Base-by-base conservation (phyloP, 129 eudicot genomes). In the Glebionis coronaria region DNA sequence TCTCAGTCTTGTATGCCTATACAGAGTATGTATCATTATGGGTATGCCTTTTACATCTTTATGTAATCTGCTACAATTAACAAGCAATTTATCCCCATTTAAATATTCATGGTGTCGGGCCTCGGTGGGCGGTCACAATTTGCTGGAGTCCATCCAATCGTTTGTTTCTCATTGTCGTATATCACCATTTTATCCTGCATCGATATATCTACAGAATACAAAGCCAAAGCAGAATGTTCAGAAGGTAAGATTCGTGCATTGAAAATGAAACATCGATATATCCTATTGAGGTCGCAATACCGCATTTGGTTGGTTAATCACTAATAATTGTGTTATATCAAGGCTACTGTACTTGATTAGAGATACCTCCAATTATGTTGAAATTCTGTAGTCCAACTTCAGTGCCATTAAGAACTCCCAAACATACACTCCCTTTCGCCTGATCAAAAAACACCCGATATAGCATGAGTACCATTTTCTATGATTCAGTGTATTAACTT, bases 131-230 rank as follows among this genome's bases (percentile, higher is more conserved):
- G 78, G 29, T 92, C 95, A 61, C 98, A 92, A 61, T 84, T 82
- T 45, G 96, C 87, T 11, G 91, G 77, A 44, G 66, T 79, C 98
- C 98, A 92, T 70, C 98, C 98, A 14, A 92, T 92, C 10, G 72
- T 68, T 76, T 82, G 79, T 71, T 82, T 88, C 79, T 83, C 98
- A 13, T 92, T 92, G 79, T 92, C 96, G 56, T 92, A 92, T 45
- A 92, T 79, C 80, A 92, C 81, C 98, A 92, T 80, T 73, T 86
- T 92, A 65, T 92, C 98, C 71, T 88, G 96, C 96, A 92, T 85
- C 29, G 98, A 83, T 60, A 92, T 92, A 82, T 92, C 98, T 91
- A 76, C 79, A 73, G 5, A 68, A 73, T 46, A 15, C 63, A n/a
- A 67, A 40, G 15, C 58, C 46, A 0, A 28, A 51, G n/a, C n/a